Evolutionary conservation across 2,329 filamentous ascomycete genomes (phyloP).

Genomic region (Teratosphaeriaceae sp.): DNA sequence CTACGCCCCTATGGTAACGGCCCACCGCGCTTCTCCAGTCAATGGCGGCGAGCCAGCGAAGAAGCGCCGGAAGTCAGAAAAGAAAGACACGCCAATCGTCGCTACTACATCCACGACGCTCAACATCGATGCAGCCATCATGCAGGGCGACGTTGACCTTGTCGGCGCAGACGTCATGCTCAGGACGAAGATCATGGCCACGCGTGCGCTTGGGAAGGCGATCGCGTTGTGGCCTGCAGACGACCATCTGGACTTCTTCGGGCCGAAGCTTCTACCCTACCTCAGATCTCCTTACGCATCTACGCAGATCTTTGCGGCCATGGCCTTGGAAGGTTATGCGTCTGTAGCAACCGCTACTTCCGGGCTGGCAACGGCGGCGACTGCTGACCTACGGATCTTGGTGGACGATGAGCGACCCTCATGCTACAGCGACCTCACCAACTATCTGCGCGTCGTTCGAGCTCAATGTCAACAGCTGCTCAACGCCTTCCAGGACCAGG

Average conservation of each 20-base stretch:
- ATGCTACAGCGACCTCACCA: constrained; percentile 85
- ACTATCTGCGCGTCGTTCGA: constrained; percentile 79
- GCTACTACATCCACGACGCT: constrained; percentile 54
- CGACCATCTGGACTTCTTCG: constrained; percentile 56
- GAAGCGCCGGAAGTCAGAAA: constrained; percentile 77
- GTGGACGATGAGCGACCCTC: constrained; percentile 74
- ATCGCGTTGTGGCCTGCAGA: constrained; percentile 68
- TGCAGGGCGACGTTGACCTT: constrained; percentile 91
- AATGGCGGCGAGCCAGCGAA: constrained; percentile 57
- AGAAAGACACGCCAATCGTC: constrained; percentile 55
- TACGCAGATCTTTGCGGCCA: constrained; percentile 74
- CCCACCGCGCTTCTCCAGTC: constrained; percentile 35
- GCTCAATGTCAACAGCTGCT: constrained; percentile 87
- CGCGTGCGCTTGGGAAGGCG: constrained; percentile 76
- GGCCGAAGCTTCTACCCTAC: constrained; percentile 56
- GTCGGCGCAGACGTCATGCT: constrained; percentile 86
- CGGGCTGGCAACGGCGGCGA: constrained; percentile 52
- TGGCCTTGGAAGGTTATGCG: constrained; percentile 85
- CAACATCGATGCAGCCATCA: constrained; percentile 96
- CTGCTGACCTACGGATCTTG: constrained; percentile 62
- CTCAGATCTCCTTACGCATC: constrained; percentile 72
- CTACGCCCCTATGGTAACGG: constrained; percentile 52
- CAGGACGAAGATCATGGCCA: constrained; percentile 80
- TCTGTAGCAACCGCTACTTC: too few species aligned
- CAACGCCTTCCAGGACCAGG: constrained; percentile 86